Evolutionary conservation across 2,329 filamentous ascomycete genomes (phyloP).

Genomic region (Nigrograna mackinnonii): DNA sequence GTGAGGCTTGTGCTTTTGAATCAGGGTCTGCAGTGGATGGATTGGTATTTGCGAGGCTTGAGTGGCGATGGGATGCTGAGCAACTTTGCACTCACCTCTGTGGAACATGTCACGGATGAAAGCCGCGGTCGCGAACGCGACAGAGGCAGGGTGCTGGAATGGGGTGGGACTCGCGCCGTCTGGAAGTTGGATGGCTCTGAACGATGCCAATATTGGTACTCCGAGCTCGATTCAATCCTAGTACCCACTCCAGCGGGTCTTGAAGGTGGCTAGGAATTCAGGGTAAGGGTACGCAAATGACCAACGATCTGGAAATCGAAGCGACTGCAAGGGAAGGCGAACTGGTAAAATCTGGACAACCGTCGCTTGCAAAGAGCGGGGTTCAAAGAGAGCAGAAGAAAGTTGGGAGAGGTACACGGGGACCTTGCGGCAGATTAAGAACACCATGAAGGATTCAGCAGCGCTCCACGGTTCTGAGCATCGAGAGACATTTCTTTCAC

Average conservation of each 20-base stretch:
- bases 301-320: conserved; percentile 25
- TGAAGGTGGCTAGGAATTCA: conserved; percentile 18
- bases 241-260: too few relatives aligned
- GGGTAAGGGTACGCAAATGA: conserved; percentile 20
- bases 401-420: conserved; percentile 14
- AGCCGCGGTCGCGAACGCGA: conserved; percentile 36
- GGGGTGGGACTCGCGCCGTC: conserved; percentile 19
- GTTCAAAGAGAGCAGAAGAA: conserved; percentile 15
- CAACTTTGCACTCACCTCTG: conserved; percentile 27
- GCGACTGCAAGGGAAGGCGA: conserved; percentile 30
- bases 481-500: conserved; percentile 12
- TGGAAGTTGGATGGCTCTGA: conserved; percentile 17
- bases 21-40: conserved; percentile 19
- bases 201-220: too few relatives aligned
- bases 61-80: conserved; percentile 28
- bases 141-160: conserved; percentile 39
- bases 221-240: too few relatives aligned
- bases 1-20: conserved; percentile 31
- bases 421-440: conserved; percentile 19
- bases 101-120: conserved; percentile 32
- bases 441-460: conserved; percentile 9
- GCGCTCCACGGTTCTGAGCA: conserved; percentile 15
- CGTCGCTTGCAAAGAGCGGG: conserved; percentile 12
- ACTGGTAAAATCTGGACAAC: conserved; percentile 7
- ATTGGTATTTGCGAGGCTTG: conserved; percentile 14